Base-by-base conservation (phyloP, 1,284 basidiomycete species). In the Kwoniella shivajii region DNA sequence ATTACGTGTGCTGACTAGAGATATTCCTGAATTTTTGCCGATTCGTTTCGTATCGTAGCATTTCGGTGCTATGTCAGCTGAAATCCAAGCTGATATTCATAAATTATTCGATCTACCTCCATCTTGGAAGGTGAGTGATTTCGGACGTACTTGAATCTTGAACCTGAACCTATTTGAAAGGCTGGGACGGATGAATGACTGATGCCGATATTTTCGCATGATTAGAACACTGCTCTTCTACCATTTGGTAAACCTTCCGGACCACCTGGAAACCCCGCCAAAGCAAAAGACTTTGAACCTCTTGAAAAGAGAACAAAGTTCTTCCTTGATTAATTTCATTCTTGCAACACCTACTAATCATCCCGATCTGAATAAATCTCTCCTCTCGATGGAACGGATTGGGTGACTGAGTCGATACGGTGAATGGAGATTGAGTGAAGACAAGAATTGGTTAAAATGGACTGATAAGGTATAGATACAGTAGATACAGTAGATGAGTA, bases 241-340 rank as follows among this genome's bases (percentile, higher is more conserved):
- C 80, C 81, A 6, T 81, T 82, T 53, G 81, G 81, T 53, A 66
- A 71, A 47, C 71, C 74, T 30, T 63, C 65, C 20, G 71, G 61
- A 2, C 63, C 69, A 0, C 68, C 79, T 0, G 69, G 65, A 14
- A 66, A 69, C 20, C 61, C 60, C 20, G 50, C 57, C n/a, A 54
- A 57, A 31, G 43, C 20, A 3, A 80, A 80, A 71, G 47, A 56
- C 16, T 80, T 77, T 65, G 50, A 69, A 44, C 68, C 76, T 6
- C 57, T 79, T 54, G 73, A 79, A 49, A 73, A 78, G 56, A 66
- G 77, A 29, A 74, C 79, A 61, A 71, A 71, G 65, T 61, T 69
- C 33, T 66, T 77, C 63, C 59, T 63, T 44, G 66, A 57, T 11
- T 62, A 66, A 48, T 39, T 11, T 39, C 6, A 9, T 11, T n/a